A percentile compares a stretch with the other conserved stretches of the same genome.
Conservation (phyloP, 345 rosid genomes). For the Raphanus raphanistrum region DNA sequence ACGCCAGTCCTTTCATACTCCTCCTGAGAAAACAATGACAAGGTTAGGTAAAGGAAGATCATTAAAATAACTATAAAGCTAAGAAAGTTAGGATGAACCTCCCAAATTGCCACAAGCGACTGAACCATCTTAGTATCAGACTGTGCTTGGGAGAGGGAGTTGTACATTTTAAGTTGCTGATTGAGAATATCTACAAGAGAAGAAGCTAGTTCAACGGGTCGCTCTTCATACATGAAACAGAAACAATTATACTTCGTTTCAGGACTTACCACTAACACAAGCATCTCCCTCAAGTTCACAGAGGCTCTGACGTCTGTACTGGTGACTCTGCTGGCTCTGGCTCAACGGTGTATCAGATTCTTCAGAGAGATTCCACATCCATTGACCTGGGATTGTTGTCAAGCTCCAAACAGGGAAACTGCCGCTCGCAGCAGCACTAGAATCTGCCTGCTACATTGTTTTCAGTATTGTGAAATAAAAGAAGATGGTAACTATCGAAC, state of each 20-base stretch:
- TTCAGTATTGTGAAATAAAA: constrained; percentile 9
- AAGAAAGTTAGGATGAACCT: constrained; percentile 54
- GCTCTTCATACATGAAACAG: not conserved
- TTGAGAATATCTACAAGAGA: constrained; percentile 72
- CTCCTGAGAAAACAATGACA: constrained; percentile 51
- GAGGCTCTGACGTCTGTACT: constrained; percentile 63
- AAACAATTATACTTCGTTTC: constrained; percentile 12
- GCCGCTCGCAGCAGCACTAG: not conserved
- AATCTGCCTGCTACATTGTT: constrained; percentile 54
- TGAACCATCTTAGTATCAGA: constrained; percentile 92
- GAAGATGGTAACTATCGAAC: not conserved
- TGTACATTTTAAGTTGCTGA: constrained; percentile 60
- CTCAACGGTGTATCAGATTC: constrained; percentile 47
- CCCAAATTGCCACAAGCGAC: constrained; percentile 95
- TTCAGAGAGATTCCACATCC: constrained; percentile 66
- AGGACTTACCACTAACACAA: constrained; percentile 59
- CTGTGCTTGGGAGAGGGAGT: constrained; percentile 70
- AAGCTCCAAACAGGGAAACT: constrained; percentile 46
- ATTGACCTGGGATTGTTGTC: constrained; percentile 70
- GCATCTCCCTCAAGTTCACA: constrained; percentile 98
- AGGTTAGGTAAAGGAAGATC: constrained; percentile 27
- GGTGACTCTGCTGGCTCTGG: constrained; percentile 44
- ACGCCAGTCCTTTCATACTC: constrained; percentile 82
- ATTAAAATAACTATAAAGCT: constrained; percentile 12
- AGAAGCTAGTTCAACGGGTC: constrained; percentile 18